Evolutionary conservation across 352 stramenopile genomes (phyloP), one percentile per base, ranked within the genome.

Genomic region (Phytopythium sindhum): DNA sequence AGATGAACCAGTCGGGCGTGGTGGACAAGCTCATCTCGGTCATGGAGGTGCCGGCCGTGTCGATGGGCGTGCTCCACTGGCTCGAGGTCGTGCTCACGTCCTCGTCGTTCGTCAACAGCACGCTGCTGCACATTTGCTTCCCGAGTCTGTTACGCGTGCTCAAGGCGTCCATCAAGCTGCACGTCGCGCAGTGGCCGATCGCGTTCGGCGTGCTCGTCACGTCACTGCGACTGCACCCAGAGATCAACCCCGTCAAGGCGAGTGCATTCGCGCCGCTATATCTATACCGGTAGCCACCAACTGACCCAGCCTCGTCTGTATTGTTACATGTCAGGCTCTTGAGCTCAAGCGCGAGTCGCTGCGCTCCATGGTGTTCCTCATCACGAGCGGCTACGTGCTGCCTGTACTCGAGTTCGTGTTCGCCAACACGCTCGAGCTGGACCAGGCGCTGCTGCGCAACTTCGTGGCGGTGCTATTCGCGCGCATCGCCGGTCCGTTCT

Each of bases 1-100:
- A 95, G 86, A 96, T 96, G 87, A 93, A 92, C 57, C 82, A 91
- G 61, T 89, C 84, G 4, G 87, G 85, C 44, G 85, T 91, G 5
- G 84, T 96, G 7, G 82, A 96, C 52, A 91, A 87, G 47, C 63
- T 96, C 29, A 81, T 84, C 19, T 83, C 76, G 21, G 79, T 86
- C 19, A 96, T 96, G 84, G 75, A 73, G 5, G 74, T 88, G 2
- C 85, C 87, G n/a, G 80, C 92, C 21, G 87, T 90, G n/a, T 91
- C 85, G 0, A 92, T 96, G 81, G 87, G 87, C 26, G 84, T 92
- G 4, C 67, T 96, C 17, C 86, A 94, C 63, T 96, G 87, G 87
- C 67, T 96, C 12, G 73, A 93, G 54, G 78, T 90, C 29, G 89
- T 88, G 17, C 74, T 94, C 29, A 88, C 73, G 14, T 91, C 84